A percentile compares a stretch with the other conserved stretches of the same genome.
phyloP scores from a whole-genome alignment of 2,329 filamentous ascomycete genomes.

The Nannizziopsis arthrosporioides region DNA sequence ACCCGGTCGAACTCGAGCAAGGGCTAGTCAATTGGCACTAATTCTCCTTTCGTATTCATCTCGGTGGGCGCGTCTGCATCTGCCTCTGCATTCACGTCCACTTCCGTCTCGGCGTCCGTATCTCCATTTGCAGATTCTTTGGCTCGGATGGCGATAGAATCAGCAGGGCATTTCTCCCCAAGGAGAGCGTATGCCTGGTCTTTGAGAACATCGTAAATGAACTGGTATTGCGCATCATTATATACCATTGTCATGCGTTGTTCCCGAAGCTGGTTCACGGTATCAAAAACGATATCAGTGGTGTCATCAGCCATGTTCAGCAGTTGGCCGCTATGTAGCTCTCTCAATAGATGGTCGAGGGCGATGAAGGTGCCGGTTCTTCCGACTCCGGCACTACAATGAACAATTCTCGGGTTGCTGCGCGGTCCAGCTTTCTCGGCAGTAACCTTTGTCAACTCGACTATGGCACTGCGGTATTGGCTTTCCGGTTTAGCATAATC shows the following conservation, averaged over 20 bases:
- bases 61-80: conserved; percentile 23
- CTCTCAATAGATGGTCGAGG: conserved; percentile 77
- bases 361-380: conserved; percentile 92
- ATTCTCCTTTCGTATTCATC: conserved; percentile 26
- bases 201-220: conserved; percentile 76
- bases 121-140: too few species aligned
- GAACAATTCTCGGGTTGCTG: conserved; percentile 65
- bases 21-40: conserved; percentile 19
- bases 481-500: conserved; percentile 71
- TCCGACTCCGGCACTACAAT: conserved; percentile 86
- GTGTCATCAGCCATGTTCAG: conserved; percentile 37
- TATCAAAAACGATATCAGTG: conserved; percentile 60
- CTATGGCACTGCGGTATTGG: conserved; percentile 39
- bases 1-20: not conserved
- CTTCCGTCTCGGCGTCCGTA: not conserved
- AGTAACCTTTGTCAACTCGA: conserved; percentile 41
- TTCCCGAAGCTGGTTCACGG: conserved; percentile 68
- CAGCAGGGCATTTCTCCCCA: not conserved
- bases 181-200: conserved; percentile 36
- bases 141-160: not conserved
- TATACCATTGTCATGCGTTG: conserved; percentile 96
- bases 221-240: conserved; percentile 68
- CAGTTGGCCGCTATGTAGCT: conserved; percentile 64
- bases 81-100: conserved; percentile 27
- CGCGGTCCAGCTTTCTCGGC: conserved; percentile 35